Conservation (phyloP, 495 filamentous ascomycete genomes). For the Penicillium cosmopolitanum region DNA sequence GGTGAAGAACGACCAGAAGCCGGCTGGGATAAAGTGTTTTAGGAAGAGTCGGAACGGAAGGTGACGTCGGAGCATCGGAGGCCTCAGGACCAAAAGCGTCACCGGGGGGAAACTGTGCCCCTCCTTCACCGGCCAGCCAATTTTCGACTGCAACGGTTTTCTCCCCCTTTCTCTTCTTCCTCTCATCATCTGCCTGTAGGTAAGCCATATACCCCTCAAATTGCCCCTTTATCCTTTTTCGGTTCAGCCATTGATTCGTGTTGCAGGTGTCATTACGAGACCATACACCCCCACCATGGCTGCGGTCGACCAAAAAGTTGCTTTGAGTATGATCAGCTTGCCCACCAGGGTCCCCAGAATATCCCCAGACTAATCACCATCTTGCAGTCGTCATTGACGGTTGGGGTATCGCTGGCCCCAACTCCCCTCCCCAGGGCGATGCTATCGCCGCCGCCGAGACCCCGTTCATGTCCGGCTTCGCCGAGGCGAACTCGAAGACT, state of each 20-base stretch:
- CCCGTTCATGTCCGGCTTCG: conserved; percentile 85
- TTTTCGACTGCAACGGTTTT: conserved; percentile 28
- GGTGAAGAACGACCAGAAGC: conserved; percentile 17
- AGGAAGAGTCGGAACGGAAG: conserved; percentile 43
- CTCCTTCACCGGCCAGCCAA: conserved; percentile 38
- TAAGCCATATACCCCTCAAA: conserved; percentile 16
- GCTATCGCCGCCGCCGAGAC: conserved; percentile 92
- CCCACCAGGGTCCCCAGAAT: conserved; percentile 19
- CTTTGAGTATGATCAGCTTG: conserved; percentile 70
- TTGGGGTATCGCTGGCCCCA: conserved; percentile 85
- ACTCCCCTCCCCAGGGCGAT: conserved; percentile 83
- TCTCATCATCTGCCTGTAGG: conserved; percentile 32
- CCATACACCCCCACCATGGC: conserved; percentile 59
- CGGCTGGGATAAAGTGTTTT: conserved; percentile 40
- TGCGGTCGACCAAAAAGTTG: conserved; percentile 86
- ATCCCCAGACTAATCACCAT: conserved; percentile 24
- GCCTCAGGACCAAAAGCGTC: conserved; percentile 42
- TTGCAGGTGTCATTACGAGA: conserved; percentile 26
- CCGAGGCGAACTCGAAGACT: conserved; percentile 60
- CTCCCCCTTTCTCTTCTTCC: conserved; percentile 21
- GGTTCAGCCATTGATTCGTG: conserved; percentile 31
- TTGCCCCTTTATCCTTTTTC: conserved; percentile 2
- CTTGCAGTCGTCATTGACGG: conserved; percentile 91
- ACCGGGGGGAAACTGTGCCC: conserved; percentile 36
- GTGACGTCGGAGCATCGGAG: conserved; percentile 35